Conservation (phyloP, 2,329 filamentous ascomycete species). For the Diaporthe longicolla region DNA sequence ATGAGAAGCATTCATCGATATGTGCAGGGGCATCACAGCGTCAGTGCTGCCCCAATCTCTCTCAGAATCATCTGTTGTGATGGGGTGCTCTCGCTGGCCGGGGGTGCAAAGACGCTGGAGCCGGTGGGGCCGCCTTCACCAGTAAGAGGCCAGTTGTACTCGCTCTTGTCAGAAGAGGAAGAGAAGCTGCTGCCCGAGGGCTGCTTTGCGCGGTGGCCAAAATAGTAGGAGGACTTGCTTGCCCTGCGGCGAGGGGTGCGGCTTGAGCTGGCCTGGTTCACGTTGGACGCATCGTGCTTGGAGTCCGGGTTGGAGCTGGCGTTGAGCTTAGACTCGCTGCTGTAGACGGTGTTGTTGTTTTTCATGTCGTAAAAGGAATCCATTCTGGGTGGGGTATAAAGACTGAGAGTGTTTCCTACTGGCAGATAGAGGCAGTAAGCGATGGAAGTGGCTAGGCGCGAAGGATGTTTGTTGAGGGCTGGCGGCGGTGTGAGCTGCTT, state of each 20-base stretch:
- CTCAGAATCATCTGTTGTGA: slow-evolving; percentile 27
- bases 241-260: slow-evolving; percentile 20
- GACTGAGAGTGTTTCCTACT: slow-evolving; percentile 1
- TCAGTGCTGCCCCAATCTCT: slow-evolving; percentile 34
- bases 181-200: slow-evolving; percentile 24
- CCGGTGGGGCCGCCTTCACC: slow-evolving; percentile 14
- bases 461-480: slow-evolving; percentile 2
- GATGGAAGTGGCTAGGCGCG: background rate
- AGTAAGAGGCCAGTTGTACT: slow-evolving; percentile 12
- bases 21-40: slow-evolving; percentile 2
- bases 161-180: slow-evolving; percentile 29
- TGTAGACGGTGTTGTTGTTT: slow-evolving; percentile 25
- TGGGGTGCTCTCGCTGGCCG: slow-evolving; percentile 15
- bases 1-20: background rate
- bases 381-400: slow-evolving; percentile 29
- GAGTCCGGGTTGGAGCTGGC: background rate
- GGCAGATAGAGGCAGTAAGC: background rate
- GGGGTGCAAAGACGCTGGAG: background rate
- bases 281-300: slow-evolving; percentile 23
- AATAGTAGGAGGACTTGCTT: slow-evolving; percentile 32
- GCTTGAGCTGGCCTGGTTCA: background rate
- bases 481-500: slow-evolving; percentile 24
- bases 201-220: slow-evolving; percentile 29
- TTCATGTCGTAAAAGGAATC: slow-evolving; percentile 28
- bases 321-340: slow-evolving; percentile 19